Conservation (phyloP, 345 rosid species). For the Eucalyptus cloeziana region DNA sequence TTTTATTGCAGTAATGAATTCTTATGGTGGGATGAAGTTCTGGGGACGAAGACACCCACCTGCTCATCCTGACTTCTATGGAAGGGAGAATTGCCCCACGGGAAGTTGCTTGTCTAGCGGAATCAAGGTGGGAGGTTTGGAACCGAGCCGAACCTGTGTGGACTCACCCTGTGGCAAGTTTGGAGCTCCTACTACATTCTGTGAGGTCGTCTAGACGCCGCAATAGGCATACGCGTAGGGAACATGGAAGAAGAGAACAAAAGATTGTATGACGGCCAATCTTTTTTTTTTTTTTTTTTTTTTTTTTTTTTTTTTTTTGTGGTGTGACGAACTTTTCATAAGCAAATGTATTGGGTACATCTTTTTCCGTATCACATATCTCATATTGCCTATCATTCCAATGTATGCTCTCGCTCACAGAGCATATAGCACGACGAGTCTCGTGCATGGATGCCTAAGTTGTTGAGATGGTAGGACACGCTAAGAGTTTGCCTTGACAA, state of each 20-base stretch:
- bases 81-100: no score
- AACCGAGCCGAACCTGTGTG: no score
- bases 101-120: no score
- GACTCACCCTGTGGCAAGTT: accelerated
- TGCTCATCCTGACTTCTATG: no score
- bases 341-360: neutral
- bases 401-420: accelerated
- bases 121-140: no score
- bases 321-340: neutral
- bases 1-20: no score
- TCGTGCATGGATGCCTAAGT: accelerated
- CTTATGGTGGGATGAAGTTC: no score
- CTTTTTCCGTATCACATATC: neutral
- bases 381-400: neutral
- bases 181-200: neutral
- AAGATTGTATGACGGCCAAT: neutral
- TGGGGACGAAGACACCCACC: no score
- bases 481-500: neutral
- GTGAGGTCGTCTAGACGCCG: neutral
- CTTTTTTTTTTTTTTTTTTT: neutral
- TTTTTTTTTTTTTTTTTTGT: no score
- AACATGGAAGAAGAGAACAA: neutral
- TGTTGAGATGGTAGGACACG: neutral
- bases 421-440: neutral
- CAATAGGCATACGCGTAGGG: neutral